Evolutionary conservation across 2,329 filamentous ascomycete species (phyloP).

Genomic region (Venturia asperata): DNA sequence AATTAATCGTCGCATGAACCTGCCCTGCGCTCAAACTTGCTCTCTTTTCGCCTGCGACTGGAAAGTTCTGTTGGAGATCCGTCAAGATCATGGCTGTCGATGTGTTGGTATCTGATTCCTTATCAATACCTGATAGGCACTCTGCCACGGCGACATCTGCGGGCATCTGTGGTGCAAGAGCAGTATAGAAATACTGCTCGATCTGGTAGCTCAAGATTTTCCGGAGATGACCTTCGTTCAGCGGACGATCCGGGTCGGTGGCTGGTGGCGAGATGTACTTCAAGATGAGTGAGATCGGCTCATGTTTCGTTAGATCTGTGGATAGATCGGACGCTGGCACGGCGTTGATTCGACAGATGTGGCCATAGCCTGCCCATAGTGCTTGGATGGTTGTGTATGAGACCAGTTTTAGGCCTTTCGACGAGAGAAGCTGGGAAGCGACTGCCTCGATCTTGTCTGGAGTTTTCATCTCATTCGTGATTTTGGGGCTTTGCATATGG

Average conservation of each 20-base stretch:
- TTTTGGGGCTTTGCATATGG: not conserved
- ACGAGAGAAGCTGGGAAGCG: conserved; percentile 27
- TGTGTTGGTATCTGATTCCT: conserved; percentile 30
- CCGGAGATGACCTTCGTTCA: conserved; percentile 54
- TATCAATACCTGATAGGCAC: conserved; percentile 43
- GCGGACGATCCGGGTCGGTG: conserved; percentile 25
- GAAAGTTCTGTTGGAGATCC: conserved; percentile 48
- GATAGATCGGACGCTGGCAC: conserved; percentile 20
- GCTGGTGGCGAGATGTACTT: conserved; percentile 54
- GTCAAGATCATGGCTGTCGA: conserved; percentile 51
- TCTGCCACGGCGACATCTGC: conserved; percentile 43
- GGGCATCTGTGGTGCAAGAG: conserved; percentile 46
- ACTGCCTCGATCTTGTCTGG: conserved; percentile 21
- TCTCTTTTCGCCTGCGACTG: conserved; percentile 51
- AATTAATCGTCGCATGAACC: conserved; percentile 50
- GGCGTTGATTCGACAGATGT: conserved; percentile 51
- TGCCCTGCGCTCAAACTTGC: conserved; percentile 42
- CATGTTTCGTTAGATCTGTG: conserved; percentile 21
- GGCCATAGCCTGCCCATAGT: conserved; percentile 44
- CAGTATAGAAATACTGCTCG: conserved; percentile 58
- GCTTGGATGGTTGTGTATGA: conserved; percentile 33
- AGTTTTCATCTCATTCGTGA: not conserved
- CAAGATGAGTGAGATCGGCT: conserved; percentile 42
- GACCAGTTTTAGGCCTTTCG: conserved; percentile 26
- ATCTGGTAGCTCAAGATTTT: conserved; percentile 62